Percentiles rank a stretch among this genome's conserved stretches.
Evolutionary conservation across 345 rosid genomes (phyloP).

Genomic region (Firmiana major): DNA sequence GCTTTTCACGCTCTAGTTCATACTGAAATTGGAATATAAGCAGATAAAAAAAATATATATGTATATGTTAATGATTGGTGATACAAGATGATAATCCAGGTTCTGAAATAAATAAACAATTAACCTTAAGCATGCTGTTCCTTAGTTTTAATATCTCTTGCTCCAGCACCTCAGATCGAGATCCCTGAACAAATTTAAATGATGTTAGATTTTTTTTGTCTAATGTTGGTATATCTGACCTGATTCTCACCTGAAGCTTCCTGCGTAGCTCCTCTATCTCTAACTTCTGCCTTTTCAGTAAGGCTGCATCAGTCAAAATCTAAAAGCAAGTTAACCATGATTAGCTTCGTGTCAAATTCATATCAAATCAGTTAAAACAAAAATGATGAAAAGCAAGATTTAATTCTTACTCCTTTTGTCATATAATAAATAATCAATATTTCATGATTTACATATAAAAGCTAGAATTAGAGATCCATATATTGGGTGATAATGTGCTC

Average conservation of each 20-base stretch:
- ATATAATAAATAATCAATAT: background rate
- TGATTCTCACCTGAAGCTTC: slow-evolving; percentile 74
- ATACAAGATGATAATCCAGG: slow-evolving; percentile 4
- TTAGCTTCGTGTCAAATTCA: slow-evolving; percentile 23
- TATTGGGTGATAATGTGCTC: slow-evolving; percentile 2
- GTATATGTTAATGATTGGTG: background rate
- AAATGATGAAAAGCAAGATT: background rate
- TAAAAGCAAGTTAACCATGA: slow-evolving; percentile 26
- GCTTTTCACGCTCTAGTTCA: slow-evolving; percentile 85
- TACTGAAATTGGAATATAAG: slow-evolving; percentile 45
- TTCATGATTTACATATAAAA: background rate
- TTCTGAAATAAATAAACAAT: slow-evolving; percentile 14
- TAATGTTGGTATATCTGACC: background rate
- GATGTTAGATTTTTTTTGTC: slow-evolving; percentile 12
- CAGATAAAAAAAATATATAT: background rate
- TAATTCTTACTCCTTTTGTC: background rate
- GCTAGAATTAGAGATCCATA: background rate
- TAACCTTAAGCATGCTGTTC: slow-evolving; percentile 90
- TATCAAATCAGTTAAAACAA: background rate
- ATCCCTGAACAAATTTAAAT: slow-evolving; percentile 55
- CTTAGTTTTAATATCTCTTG: slow-evolving; percentile 81
- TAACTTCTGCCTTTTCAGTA: slow-evolving; percentile 79
- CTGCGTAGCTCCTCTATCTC: slow-evolving; percentile 86
- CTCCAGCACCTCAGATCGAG: slow-evolving; percentile 83
- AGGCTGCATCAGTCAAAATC: slow-evolving; percentile 96